These are phyloP conservation scores for Penicillium sp. DNA, from an alignment of 2,329 filamentous ascomycete genomes.

Conservation along the genomic window DNA sequence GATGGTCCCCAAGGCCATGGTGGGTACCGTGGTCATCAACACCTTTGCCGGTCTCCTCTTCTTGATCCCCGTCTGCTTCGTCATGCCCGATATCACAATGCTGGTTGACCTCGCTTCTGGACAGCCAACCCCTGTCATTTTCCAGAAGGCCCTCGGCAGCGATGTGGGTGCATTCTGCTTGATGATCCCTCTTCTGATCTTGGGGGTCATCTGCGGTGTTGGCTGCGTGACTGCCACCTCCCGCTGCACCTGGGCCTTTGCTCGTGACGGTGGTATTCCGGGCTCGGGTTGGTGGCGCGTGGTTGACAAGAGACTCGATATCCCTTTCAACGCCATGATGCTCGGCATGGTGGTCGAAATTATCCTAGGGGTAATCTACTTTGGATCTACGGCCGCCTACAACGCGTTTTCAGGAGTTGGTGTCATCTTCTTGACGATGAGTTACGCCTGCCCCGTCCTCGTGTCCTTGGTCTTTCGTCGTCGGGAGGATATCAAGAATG, in stretches of 20 bases:
- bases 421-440: slow-evolving; percentile 72
- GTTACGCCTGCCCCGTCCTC: slow-evolving; percentile 67
- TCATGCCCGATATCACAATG: slow-evolving; percentile 64
- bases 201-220: slow-evolving; percentile 71
- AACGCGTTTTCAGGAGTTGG: slow-evolving; percentile 78
- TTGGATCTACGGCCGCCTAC: slow-evolving; percentile 75
- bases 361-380: slow-evolving; percentile 73
- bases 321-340: slow-evolving; percentile 68
- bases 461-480: slow-evolving; percentile 60
- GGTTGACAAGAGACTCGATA: slow-evolving; percentile 63
- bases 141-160: slow-evolving; percentile 71
- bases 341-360: slow-evolving; percentile 69
- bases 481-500: slow-evolving; percentile 55
- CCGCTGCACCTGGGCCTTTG: slow-evolving; percentile 72
- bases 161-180: slow-evolving; percentile 70
- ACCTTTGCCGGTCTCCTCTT: slow-evolving; percentile 65
- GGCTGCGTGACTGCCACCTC: slow-evolving; percentile 71
- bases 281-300: slow-evolving; percentile 64
- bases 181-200: slow-evolving; percentile 64
- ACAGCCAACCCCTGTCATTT: slow-evolving; percentile 71
- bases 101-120: slow-evolving; percentile 65
- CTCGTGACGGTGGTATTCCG: slow-evolving; percentile 70
- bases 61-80: slow-evolving; percentile 71
- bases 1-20: slow-evolving; percentile 68
- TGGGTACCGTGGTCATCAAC: slow-evolving; percentile 64